A percentile compares a stretch with the other conserved stretches of the same genome.
Evolutionary conservation across 495 filamentous ascomycete genomes (phyloP).

Genomic region (Hapsidospora chrysogenum): DNA sequence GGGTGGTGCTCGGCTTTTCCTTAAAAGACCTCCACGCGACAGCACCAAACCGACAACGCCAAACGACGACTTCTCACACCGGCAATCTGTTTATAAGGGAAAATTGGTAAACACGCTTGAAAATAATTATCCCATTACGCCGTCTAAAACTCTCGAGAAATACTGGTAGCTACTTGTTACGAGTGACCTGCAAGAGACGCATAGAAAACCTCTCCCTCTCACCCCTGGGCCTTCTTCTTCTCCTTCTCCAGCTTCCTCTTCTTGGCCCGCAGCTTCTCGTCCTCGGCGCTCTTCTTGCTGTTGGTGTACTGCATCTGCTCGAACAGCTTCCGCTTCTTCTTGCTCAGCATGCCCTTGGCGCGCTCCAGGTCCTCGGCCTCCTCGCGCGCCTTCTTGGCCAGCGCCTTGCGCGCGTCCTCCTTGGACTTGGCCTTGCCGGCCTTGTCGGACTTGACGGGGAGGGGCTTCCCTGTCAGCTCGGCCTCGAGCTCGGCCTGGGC

Average conservation of each 20-base stretch:
- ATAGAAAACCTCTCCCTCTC: no score
- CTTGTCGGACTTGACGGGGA: constrained; percentile 21
- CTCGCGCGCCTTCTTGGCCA: constrained; percentile 50
- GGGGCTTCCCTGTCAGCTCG: constrained; percentile 65
- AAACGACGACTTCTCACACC: no score
- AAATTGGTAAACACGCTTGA: no score
- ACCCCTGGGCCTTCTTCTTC: constrained; percentile 14
- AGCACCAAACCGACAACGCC: no score
- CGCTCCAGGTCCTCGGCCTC: constrained; percentile 74
- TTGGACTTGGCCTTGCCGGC: constrained; percentile 41
- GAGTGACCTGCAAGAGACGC: no score
- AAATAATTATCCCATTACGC: no score
- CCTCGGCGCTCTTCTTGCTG: constrained; percentile 67
- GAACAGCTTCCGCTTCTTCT: constrained; percentile 77
- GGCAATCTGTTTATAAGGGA: no score
- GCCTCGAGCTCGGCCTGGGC: constrained; percentile 65
- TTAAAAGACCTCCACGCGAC: no score
- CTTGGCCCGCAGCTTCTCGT: constrained; percentile 59
- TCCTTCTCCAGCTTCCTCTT: constrained; percentile 76
- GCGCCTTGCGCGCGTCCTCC: constrained; percentile 45
- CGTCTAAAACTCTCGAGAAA: no score
- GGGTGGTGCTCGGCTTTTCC: no score
- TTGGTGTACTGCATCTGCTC: constrained; percentile 89
- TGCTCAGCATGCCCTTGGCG: constrained; percentile 83
- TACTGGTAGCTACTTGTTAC: no score